Evolutionary conservation across 257 asterid genomes (phyloP).

Genomic region (Nicotiana tabacum): DNA sequence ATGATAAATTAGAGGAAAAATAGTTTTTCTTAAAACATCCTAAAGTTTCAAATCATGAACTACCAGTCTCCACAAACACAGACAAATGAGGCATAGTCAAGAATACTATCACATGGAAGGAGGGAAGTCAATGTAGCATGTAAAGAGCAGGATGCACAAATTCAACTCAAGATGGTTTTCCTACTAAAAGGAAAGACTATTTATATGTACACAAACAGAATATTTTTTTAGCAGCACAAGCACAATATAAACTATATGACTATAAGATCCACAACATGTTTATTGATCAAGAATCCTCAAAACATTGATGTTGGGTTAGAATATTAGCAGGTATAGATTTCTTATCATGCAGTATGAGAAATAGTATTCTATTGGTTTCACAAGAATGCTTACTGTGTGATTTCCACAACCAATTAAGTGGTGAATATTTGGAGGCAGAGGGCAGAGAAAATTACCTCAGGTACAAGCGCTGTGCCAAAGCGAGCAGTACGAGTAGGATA

Average conservation of each 20-base stretch:
- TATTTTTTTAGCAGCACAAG: neutral
- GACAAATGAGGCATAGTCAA: neutral
- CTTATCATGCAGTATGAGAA: neutral
- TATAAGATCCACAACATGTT: neutral
- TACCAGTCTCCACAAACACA: neutral
- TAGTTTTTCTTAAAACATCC: neutral
- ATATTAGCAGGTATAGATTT: neutral
- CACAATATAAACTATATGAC: neutral
- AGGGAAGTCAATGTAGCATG: neutral
- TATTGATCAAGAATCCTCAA: slow-evolving; percentile 3
- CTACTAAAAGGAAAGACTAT: neutral
- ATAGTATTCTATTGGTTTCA: neutral
- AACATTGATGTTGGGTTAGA: neutral
- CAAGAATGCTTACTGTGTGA: neutral
- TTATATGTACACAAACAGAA: neutral
- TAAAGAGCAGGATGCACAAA: neutral
- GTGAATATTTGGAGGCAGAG: neutral
- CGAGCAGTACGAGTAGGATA: slow-evolving; percentile 99
- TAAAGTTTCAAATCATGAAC: neutral
- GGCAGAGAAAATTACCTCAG: slow-evolving; percentile 54
- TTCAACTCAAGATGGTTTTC: neutral
- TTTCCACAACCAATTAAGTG: neutral
- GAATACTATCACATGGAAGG: neutral
- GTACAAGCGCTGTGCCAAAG: slow-evolving; percentile 96
- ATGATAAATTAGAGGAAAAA: neutral